Conservation (phyloP, 352 stramenopile genomes). For the Pythium biforme region DNA sequence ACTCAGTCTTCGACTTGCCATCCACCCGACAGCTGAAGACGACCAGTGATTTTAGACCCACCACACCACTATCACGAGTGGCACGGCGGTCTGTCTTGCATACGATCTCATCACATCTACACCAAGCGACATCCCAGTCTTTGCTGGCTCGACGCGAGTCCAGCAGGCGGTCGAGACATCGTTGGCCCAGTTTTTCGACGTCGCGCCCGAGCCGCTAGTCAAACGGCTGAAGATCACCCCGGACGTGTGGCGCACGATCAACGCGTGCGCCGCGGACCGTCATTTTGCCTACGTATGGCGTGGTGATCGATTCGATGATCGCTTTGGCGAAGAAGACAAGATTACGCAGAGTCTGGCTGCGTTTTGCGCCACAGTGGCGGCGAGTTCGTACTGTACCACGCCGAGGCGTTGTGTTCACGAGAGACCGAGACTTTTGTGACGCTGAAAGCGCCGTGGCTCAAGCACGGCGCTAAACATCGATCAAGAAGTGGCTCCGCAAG, state of each 20-base stretch:
- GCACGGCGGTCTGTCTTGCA: background rate
- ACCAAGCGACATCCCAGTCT: background rate
- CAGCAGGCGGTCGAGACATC: background rate
- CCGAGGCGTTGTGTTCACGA: background rate
- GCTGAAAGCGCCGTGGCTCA: background rate
- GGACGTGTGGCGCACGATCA: background rate
- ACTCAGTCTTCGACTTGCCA: too few species aligned
- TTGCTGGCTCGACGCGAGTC: background rate
- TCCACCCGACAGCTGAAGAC: too few species aligned
- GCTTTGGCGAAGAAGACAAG: background rate
- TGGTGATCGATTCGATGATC: background rate
- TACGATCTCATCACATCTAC: slow-evolving; percentile 1
- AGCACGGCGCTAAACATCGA: background rate
- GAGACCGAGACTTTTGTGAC: background rate
- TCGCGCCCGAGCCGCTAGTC: background rate
- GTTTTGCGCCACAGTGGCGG: background rate
- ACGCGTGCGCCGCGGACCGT: background rate
- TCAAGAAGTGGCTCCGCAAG: background rate
- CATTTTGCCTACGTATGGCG: background rate
- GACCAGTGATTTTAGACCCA: too few species aligned
- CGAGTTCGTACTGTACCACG: background rate
- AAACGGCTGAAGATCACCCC: background rate
- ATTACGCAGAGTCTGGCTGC: background rate
- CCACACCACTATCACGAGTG: too few species aligned
- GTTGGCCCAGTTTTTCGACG: background rate